phyloP scores from a whole-genome alignment of 345 rosid genomes.

The Eucalyptus albens region DNA sequence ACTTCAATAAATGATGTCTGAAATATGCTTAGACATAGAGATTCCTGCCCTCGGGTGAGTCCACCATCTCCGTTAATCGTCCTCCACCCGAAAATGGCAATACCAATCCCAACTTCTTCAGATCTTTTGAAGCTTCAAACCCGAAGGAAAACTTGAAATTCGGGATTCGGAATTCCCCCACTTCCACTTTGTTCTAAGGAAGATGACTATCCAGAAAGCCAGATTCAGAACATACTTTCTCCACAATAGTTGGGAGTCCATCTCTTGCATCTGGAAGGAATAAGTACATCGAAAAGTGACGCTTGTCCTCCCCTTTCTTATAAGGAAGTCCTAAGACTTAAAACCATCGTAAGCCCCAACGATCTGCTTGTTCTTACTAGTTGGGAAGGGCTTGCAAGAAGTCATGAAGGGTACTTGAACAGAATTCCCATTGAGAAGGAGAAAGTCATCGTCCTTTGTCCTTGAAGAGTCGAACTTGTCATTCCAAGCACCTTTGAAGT shows the following conservation, averaged over 20 bases:
- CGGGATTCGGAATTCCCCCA: neutral
- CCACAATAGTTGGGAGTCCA: neutral
- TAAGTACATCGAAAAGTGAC: constrained; percentile 61
- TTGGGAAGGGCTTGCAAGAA: constrained; percentile 35
- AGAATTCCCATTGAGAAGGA: constrained; percentile 38
- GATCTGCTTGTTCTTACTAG: constrained; percentile 51
- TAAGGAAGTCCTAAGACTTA: constrained; percentile 70
- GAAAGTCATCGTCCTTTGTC: constrained; percentile 50
- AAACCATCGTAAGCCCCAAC: constrained; percentile 37
- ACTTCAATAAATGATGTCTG: neutral
- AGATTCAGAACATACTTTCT: neutral
- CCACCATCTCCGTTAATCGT: neutral
- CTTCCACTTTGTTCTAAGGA: neutral
- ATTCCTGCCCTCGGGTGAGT: neutral
- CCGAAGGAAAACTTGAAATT: neutral
- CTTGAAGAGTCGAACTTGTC: constrained; percentile 44
- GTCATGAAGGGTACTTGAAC: constrained; percentile 63
- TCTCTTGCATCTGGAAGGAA: constrained; percentile 46
- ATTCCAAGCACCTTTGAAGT: constrained; percentile 77
- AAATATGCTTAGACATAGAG: neutral
- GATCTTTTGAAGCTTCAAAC: neutral
- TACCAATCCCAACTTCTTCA: neutral
- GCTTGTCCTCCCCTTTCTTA: constrained; percentile 51
- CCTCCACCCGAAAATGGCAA: neutral
- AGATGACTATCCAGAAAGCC: neutral